Conservation (phyloP, 2,329 filamentous ascomycete species). For the Chaetomium olivaceum region DNA sequence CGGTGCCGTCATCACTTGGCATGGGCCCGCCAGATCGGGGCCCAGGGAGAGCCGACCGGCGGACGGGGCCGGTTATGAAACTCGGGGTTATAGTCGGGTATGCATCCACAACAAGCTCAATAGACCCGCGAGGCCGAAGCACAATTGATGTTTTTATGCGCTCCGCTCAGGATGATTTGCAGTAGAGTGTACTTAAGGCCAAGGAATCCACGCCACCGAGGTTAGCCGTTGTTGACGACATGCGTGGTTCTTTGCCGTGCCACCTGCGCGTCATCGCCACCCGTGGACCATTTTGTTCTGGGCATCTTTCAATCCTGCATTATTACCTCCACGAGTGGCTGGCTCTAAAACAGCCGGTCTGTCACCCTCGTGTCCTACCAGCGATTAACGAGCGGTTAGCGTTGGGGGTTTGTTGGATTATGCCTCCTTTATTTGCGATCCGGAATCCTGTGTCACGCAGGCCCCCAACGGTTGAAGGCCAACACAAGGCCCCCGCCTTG, state of each 20-base stretch:
- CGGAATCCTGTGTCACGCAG: background rate
- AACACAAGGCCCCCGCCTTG: background rate
- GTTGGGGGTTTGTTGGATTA: background rate
- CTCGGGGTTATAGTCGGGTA: background rate
- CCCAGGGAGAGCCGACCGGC: background rate
- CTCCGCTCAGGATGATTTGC: background rate
- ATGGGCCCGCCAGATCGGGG: background rate
- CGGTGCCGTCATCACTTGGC: background rate
- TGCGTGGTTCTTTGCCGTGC: background rate
- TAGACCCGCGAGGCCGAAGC: background rate
- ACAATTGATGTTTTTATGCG: background rate
- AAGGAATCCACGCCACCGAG: background rate
- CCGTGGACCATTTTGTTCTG: background rate
- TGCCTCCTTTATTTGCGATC: background rate
- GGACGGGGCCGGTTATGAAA: background rate
- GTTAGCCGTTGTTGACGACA: background rate
- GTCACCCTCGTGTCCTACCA: background rate
- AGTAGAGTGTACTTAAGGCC: background rate
- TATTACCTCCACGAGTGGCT: background rate
- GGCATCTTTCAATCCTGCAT: background rate
- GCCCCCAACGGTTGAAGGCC: background rate
- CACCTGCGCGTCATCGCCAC: background rate
- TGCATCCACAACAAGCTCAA: background rate
- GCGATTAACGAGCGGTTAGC: background rate
- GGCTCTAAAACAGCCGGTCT: background rate